phyloP scores from a whole-genome alignment of 2,329 filamentous ascomycete species.

The Phyllachora maydis region DNA sequence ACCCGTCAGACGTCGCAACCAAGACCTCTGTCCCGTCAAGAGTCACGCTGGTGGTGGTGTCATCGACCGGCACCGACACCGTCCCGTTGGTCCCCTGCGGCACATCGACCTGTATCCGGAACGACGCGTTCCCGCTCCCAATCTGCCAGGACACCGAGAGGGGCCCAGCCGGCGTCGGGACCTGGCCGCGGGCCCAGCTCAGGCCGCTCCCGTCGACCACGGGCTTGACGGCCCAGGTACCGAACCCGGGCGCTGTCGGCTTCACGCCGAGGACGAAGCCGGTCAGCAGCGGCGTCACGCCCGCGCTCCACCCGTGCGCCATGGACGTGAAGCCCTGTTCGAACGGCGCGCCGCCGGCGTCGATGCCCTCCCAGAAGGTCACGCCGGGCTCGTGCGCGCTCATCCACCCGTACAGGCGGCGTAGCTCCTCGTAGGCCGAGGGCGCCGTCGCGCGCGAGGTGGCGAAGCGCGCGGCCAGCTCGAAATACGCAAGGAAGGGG shows the following conservation, averaged over 20 bases:
- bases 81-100: constrained; percentile 11
- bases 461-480: constrained; percentile 24
- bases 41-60: constrained; percentile 2
- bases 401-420: constrained; percentile 28
- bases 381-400: constrained; percentile 19
- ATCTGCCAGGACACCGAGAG: constrained; percentile 17
- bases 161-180: constrained; percentile 18
- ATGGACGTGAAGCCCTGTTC: constrained; percentile 23
- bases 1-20: too few relatives aligned
- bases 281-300: constrained; percentile 22
- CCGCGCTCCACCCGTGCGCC: constrained; percentile 29
- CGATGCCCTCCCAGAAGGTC: constrained; percentile 31
- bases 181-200: constrained; percentile 19
- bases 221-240: constrained; percentile 17
- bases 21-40: constrained; percentile 6
- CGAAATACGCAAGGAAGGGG: constrained; percentile 30
- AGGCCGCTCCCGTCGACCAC: constrained; percentile 12
- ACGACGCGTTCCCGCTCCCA: constrained; percentile 6
- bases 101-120: too few relatives aligned
- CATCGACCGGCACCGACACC: constrained; percentile 7
- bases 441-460: constrained; percentile 3
- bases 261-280: constrained; percentile 24
- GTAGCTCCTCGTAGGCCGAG: constrained; percentile 20
- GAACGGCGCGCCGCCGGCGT: constrained; percentile 18
- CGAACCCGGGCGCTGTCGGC: constrained; percentile 21